Base-by-base conservation (phyloP, 495 filamentous ascomycete species). In the Penicillium pulvis region DNA sequence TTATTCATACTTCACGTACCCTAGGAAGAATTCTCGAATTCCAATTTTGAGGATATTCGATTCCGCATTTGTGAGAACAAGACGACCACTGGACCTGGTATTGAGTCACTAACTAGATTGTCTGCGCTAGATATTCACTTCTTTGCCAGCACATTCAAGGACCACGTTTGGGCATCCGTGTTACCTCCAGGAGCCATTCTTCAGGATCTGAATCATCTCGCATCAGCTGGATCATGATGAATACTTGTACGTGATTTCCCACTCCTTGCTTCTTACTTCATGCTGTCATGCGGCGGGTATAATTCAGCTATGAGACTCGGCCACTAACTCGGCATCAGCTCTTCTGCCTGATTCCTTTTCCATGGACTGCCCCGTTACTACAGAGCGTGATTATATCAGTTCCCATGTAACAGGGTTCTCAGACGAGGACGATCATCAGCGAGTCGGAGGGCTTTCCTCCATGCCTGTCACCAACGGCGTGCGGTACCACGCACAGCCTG, bases 381-480 rank as follows among this genome's bases (percentile, higher is more conserved):
- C 74, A 39, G 76, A 79, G 57, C 67, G 71, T 47, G 73, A 78
- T 60, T 80, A 77, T 64, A 67, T 74, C 36, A 70, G 61, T 48
- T 58, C 65, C 23, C 73, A 76, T 62, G 57, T 74, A 56, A 65
- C 71, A 48, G 67, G 70, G 26, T 78, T 74, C 61, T 55, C 65
- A 47, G 72, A 77, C n/a, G 76, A 77, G 45, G 77, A 79, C n/a
- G 76, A 75, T 47, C 63, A 51, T 60, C 75, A 71, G 50, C 73
- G 76, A 71, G 71, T 77, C 65, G 75, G 73, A 67, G 69, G 64
- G 51, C 67, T 80, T 57, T 67, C 71, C 61, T 73, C 78, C 23
- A 73, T 79, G 61, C 68, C 75, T 67, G 72, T 71, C 61, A 75
- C 70, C 69, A 79, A 76, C 73, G 72, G 75, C 68, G 65, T 78